Base-by-base conservation (phyloP, 805 yeast genomes). In the Metschnikowia cerradonensis region DNA sequence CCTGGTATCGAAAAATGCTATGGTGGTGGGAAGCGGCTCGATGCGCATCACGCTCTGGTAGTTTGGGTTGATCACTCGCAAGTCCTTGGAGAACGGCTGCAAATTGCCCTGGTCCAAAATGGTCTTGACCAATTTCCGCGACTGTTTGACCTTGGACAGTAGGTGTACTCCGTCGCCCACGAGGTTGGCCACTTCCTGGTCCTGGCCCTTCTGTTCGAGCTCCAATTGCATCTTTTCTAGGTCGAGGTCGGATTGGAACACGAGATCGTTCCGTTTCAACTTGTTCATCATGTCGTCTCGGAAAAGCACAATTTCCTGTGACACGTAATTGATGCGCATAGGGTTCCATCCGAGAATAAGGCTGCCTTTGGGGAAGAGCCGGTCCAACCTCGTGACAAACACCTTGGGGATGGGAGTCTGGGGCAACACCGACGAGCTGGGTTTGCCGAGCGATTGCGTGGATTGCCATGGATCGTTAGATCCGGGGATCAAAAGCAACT, bases 401-500 rank as follows among this genome's bases (percentile, higher is more conserved):
- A 86, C 68, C 23, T 74, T 71, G 0, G 98, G 96, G 2, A 94
- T 77, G 0, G 82, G 75, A 17, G 74, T 71, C 60, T 85, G 87
- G 0, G 99, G 99, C 30, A 68, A 61, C 37, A 62, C 52, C 41
- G 67, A 65, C 35, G 71, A 49, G 46, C 66, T 64, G 0, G 74
- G 64, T 7, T 72, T 59, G 3, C 92, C 90, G 45, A 84, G 74
- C 1, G 87, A 77, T 44, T 78, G 79, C 49, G 84, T 73, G 0
- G 94, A 80, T 34, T 84, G 83, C 97, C 98, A 94, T 0, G 97
- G 97, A 67, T 94, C 99, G 58, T 89, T 87, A 39, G 82, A 81
- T 1, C 99, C 98, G 0, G 98, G 97, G 1, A 92, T 72, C 52
- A 94, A 80, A 1, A 90, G 69, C 30, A 94, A 66, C 47, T 85